phyloP scores from a whole-genome alignment of 2,329 filamentous ascomycete species.

The Fusarium falciforme region DNA sequence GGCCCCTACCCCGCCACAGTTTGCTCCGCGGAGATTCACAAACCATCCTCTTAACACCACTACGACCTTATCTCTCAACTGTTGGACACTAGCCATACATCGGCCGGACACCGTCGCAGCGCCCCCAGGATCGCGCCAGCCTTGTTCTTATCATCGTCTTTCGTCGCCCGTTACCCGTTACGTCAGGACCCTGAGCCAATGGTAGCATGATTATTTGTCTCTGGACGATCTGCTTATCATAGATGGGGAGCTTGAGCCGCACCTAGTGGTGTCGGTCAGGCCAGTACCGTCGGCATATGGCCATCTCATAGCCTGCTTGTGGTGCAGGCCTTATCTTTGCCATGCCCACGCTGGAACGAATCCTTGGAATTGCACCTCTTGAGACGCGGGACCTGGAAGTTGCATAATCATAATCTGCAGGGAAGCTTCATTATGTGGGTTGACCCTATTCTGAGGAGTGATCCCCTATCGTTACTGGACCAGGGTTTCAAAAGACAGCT shows the following conservation, averaged over 20 bases:
- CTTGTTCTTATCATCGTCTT: conserved; percentile 30
- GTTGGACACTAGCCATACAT: conserved; percentile 24
- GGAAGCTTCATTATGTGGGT: neutral
- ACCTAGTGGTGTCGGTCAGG: conserved; percentile 32
- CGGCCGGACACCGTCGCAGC: conserved; percentile 12
- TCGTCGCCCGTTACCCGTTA: conserved; percentile 29
- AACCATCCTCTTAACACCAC: conserved; percentile 25
- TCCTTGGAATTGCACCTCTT: conserved; percentile 14
- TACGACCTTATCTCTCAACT: conserved; percentile 38
- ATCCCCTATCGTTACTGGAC: neutral
- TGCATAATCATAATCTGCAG: conserved; percentile 10
- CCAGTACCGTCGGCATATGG: conserved; percentile 31
- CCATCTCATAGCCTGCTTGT: conserved; percentile 16
- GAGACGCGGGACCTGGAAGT: conserved; percentile 20
- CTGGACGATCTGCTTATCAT: conserved; percentile 37
- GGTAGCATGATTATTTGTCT: conserved; percentile 32
- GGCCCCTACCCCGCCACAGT: conserved; percentile 27
- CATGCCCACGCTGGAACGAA: conserved; percentile 19
- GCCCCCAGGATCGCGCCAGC: conserved; percentile 26
- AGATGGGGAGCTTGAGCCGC: conserved; percentile 38
- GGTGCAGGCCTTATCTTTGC: conserved; percentile 39
- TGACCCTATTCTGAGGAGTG: neutral
- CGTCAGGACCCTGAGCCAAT: conserved; percentile 33
- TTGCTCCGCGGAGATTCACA: conserved; percentile 44
- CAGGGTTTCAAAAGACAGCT: neutral